phyloP scores from a whole-genome alignment of 208 protist genomes.

The Balamuthia mandrillaris region DNA sequence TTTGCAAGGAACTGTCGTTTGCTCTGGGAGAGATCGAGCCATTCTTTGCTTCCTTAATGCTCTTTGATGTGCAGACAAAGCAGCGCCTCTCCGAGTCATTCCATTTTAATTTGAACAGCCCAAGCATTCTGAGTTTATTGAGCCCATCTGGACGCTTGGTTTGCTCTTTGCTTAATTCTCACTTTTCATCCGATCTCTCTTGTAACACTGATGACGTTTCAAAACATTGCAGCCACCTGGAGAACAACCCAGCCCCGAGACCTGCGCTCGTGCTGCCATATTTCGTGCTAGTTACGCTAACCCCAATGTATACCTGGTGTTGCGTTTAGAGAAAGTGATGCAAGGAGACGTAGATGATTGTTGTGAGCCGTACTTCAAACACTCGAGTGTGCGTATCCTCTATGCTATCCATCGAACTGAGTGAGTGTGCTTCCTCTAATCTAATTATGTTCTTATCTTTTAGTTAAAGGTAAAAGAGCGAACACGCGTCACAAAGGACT shows the following conservation, averaged over 20 bases:
- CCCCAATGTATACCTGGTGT: constrained; percentile 18
- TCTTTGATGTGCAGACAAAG: not conserved
- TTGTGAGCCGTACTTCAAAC: constrained; percentile 13
- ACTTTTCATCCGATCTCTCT: not conserved
- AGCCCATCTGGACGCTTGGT: not conserved
- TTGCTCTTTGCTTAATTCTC: not conserved
- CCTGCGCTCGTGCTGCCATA: not conserved
- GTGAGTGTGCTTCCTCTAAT: not conserved
- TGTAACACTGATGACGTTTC: not conserved
- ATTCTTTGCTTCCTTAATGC: too few species aligned
- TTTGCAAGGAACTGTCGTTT: too few species aligned
- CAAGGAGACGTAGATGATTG: not conserved
- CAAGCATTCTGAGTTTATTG: not conserved
- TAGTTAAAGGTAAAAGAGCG: constrained; percentile 18
- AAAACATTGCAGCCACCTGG: not conserved
- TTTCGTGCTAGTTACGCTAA: constrained; percentile 5
- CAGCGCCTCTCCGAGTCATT: not conserved
- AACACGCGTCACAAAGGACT: not conserved
- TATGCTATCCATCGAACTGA: too few species aligned
- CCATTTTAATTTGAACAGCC: not conserved
- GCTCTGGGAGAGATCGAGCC: too few species aligned
- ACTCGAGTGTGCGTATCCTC: not conserved
- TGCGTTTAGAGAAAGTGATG: not conserved
- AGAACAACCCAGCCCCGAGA: not conserved
- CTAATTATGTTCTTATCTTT: not conserved